Evolutionary conservation across 306 rosid species (phyloP), one percentile per base, ranked within the genome.

Genomic region (Oxytropis ochrocephala): DNA sequence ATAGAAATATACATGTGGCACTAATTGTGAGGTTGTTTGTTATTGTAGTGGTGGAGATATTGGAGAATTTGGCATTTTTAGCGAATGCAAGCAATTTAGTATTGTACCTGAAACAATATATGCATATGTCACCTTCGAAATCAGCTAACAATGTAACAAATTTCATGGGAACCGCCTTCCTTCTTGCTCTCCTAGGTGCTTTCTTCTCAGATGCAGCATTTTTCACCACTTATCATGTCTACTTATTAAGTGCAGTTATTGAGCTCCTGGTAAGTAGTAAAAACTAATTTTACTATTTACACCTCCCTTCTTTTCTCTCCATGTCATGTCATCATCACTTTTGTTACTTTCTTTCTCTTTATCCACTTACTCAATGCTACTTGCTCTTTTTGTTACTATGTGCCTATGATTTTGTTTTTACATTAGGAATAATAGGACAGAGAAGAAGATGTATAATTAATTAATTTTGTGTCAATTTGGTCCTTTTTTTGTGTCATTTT

Each of bases 31-130:
- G 55, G 61, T 8, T 30, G 17, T 33, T 60, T 30, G 30, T 0
- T 6, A 3, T 58, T 82, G 74, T 38, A 94, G 99, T 75, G 80
- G 97, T 73, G 79, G 99, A 95, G 82, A 53, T 87, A 56, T 60
- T 91, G 88, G 99, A 95, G 85, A 95, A 91, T 76, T 81, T 95
- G 56, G 99, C 99, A 11, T 95, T 13, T 63, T 64, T 95, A 51
- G 95, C 97, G 33, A 95, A 95, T 87, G 96, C 99, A 6, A 95
- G 96, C 91, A 95, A 91, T 19, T 75, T 95, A 91, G 99, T 95
- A 17, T 11, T 79, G 47, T 95, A 95, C 59, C 59, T 95, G 19
- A 51, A 60, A 0, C 8, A 82, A 6, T 81, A 79, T 73, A 91
- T 95, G 99, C 87, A 95, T 70, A 87, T 95, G 67, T 82, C 96